Evolutionary conservation across 2,329 filamentous ascomycete genomes (phyloP), one percentile per base, ranked within the genome.

Genomic region (Paracoccidioides brasiliensis): DNA sequence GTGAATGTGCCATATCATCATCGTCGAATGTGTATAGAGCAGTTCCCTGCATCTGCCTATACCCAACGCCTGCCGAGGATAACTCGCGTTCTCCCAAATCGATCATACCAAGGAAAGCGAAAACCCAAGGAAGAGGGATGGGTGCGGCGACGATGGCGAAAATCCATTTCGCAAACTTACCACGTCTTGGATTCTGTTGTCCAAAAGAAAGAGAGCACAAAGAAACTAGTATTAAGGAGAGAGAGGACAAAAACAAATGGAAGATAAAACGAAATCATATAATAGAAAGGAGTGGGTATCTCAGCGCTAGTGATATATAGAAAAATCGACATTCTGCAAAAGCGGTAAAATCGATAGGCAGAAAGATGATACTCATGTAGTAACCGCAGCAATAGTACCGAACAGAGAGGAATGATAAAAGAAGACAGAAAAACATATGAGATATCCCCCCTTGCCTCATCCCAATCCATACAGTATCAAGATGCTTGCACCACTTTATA

Each of bases 241-340:
- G 32, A 37, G 5, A 49, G 12, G 2, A 4, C 9, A 7, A 15
- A 33, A 35, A 14, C 12, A 42, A 12, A 42, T 15, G 6, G 32
- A 38, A 49, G n/a, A 49, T 49, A 30, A 8, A 49, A 33, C 10
- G 32, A 38, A 45, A 22, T 38, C 3, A 5, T 9, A 46, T 12
- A 28, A 42, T 42, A 45, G 28, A 49, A 53, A 44, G 51, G 40
- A 45, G 40, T 53, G 51, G 51, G 51, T 53, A 53, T 53, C 51
- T 53, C 40, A 44, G 15, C 14, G 30, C 41, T 40, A 52, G 28
- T 43, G 38, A 45, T 43, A 43, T 15, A 12, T 30, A 28, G 35
- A 43, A 15, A 53, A 5, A 35, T 9, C 22, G 4, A 15, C 35
- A 53, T 22, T 2, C 22, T 6, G 22, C 2, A 35, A 14, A 52